phyloP scores from a whole-genome alignment of 2,329 filamentous ascomycete genomes.

The Fusarium tanahbumbuense region DNA sequence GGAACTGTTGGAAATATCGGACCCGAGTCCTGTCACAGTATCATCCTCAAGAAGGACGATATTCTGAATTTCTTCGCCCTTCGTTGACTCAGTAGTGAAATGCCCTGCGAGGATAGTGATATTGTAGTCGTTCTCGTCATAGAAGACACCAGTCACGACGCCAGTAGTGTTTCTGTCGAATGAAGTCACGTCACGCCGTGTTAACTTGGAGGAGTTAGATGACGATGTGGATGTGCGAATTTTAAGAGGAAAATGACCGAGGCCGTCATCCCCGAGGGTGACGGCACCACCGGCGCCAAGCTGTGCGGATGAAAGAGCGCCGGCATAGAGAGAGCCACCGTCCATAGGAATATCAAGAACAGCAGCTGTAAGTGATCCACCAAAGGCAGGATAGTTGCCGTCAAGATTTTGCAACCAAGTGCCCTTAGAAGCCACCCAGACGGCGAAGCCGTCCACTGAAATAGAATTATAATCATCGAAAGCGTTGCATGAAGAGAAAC shows the following conservation, averaged over 20 bases:
- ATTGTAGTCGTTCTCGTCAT: slow-evolving; percentile 76
- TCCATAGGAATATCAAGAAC: slow-evolving; percentile 73
- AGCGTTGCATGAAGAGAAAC: slow-evolving; percentile 77
- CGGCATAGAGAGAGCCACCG: slow-evolving; percentile 78
- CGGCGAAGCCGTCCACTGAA: slow-evolving; percentile 78
- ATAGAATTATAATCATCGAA: slow-evolving; percentile 73
- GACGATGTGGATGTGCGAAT: slow-evolving; percentile 54
- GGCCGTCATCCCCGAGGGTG: slow-evolving; percentile 65
- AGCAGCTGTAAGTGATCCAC: slow-evolving; percentile 77
- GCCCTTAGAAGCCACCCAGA: slow-evolving; percentile 87
- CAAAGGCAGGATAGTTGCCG: slow-evolving; percentile 71
- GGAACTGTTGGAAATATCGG: slow-evolving; percentile 75
- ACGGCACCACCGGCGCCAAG: slow-evolving; percentile 79
- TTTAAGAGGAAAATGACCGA: slow-evolving; percentile 69
- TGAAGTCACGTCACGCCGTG: slow-evolving; percentile 60
- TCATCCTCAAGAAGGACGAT: slow-evolving; percentile 83
- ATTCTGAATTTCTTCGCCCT: slow-evolving; percentile 81
- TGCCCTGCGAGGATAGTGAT: slow-evolving; percentile 90
- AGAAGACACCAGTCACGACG: slow-evolving; percentile 83
- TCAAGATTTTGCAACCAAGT: slow-evolving; percentile 91
- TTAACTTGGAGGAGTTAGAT: slow-evolving; percentile 52
- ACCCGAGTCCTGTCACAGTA: slow-evolving; percentile 77
- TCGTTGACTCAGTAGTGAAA: slow-evolving; percentile 76
- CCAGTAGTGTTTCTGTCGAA: slow-evolving; percentile 65
- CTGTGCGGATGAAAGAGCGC: slow-evolving; percentile 82